Percentiles rank a stretch among this genome's conserved stretches.
phyloP scores from a whole-genome alignment of 192 early-diverging fungal species.

The Funneliformis geosporum region DNA sequence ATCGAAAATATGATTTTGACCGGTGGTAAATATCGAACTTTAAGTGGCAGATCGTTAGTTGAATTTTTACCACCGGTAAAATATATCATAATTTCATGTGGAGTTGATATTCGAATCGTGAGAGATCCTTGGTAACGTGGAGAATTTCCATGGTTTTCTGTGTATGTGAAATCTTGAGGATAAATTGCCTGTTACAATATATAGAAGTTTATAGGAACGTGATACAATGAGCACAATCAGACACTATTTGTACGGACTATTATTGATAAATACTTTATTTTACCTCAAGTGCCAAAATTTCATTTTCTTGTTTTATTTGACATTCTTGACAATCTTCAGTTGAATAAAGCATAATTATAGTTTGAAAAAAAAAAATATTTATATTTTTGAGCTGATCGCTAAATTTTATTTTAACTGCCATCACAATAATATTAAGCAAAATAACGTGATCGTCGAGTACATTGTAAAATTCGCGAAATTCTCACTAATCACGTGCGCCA shows the following conservation, averaged over 20 bases:
- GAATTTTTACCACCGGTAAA: background rate
- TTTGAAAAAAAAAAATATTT: no score
- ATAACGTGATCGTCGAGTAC: no score
- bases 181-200: constrained; percentile 36
- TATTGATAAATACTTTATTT: background rate
- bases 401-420: no score
- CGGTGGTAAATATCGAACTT: constrained; percentile 34
- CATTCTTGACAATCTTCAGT: background rate
- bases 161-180: constrained; percentile 36
- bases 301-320: constrained; percentile 30
- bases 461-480: no score
- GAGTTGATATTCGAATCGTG: constrained; percentile 9
- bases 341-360: background rate
- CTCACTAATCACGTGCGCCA: no score
- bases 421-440: no score
- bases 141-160: background rate
- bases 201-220: background rate
- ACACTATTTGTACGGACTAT: background rate
- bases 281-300: constrained; percentile 29
- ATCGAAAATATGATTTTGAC: constrained; percentile 34
- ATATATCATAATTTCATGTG: constrained; percentile 16
- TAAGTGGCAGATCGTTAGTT: constrained; percentile 3
- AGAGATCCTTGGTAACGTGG: constrained; percentile 28
- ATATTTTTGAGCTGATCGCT: no score
- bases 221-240: background rate